A percentile compares a stretch with the other conserved stretches of the same genome.
Evolutionary conservation across 768 basidiomycete genomes (phyloP).

Genomic region (Phanerochaete sordida): DNA sequence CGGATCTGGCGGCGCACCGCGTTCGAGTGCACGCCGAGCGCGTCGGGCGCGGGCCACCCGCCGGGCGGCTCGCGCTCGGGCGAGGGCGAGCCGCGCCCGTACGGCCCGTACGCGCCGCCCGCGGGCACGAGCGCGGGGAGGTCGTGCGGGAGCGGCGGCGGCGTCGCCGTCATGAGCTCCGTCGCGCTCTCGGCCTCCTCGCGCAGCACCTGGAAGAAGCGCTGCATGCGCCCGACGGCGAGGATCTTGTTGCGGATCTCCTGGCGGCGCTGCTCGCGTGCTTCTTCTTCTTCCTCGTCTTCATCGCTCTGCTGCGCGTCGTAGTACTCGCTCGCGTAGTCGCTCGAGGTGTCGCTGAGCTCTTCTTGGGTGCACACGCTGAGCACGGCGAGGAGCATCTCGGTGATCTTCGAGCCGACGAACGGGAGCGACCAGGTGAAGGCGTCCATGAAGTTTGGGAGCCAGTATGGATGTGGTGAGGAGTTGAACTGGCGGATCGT

Average conservation of each 20-base stretch:
- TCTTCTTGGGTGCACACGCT: conserved; percentile 97
- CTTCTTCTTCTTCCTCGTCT: conserved; percentile 28
- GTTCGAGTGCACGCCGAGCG: conserved; percentile 58
- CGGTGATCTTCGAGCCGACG: conserved; percentile 97
- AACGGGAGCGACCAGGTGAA: conserved; percentile 99
- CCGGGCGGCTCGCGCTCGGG: conserved; percentile 15
- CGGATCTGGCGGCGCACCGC: conserved; percentile 60
- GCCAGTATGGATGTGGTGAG: conserved; percentile 82
- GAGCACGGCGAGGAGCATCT: conserved; percentile 96
- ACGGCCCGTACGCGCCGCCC: not conserved
- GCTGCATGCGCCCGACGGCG: conserved; percentile 88
- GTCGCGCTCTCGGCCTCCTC: conserved; percentile 79
- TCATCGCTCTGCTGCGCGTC: not conserved
- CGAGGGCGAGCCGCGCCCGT: conserved; percentile 28
- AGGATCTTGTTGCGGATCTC: conserved; percentile 93
- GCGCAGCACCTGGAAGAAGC: conserved; percentile 84
- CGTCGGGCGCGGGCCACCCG: conserved; percentile 37
- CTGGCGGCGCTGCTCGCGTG: conserved; percentile 49
- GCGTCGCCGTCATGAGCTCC: conserved; percentile 42
- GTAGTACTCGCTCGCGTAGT: conserved; percentile 19
- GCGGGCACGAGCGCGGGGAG: not conserved
- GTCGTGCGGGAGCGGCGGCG: not conserved
- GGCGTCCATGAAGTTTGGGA: conserved; percentile 99
- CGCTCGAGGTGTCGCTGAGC: conserved; percentile 50
- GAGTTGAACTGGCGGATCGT: conserved; percentile 56